A percentile compares a stretch with the other conserved stretches of the same genome.
phyloP scores from a whole-genome alignment of 768 basidiomycete genomes.

The Suillus tomentosus region DNA sequence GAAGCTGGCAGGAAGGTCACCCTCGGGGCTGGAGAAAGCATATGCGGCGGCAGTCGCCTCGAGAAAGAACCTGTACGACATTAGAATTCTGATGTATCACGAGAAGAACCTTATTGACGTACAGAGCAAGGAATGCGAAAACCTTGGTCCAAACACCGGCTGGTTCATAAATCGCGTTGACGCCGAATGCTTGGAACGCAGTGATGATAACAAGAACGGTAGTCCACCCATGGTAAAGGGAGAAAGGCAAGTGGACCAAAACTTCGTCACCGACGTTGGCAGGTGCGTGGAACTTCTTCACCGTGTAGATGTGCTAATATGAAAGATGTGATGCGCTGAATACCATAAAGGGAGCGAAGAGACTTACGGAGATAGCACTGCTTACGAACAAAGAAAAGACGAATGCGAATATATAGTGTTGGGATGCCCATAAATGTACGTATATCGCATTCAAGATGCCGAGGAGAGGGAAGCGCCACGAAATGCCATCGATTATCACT shows the following conservation, averaged over 20 bases:
- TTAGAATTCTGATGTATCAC: slow-evolving; percentile 13
- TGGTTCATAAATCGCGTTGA: slow-evolving; percentile 59
- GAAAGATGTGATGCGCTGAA: slow-evolving; percentile 41
- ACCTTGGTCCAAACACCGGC: slow-evolving; percentile 93
- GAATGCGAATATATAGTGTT: slow-evolving; percentile 81
- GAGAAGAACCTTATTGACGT: slow-evolving; percentile 29
- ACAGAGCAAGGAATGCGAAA: slow-evolving; percentile 92
- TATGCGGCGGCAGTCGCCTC: slow-evolving; percentile 93
- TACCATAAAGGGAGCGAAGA: neutral
- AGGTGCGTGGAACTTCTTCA: slow-evolving; percentile 82
- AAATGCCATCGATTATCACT: slow-evolving; percentile 82
- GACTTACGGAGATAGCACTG: slow-evolving; percentile 56
- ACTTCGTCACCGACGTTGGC: slow-evolving; percentile 73
- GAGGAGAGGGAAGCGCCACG: slow-evolving; percentile 91
- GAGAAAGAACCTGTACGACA: slow-evolving; percentile 72
- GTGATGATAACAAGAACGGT: slow-evolving; percentile 82
- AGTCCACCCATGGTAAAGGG: slow-evolving; percentile 92
- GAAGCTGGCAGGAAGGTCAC: slow-evolving; percentile 90
- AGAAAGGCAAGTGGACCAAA: slow-evolving; percentile 95
- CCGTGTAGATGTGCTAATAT: slow-evolving; percentile 79
- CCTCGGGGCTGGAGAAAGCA: slow-evolving; percentile 86
- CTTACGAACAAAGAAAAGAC: slow-evolving; percentile 87
- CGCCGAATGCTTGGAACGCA: slow-evolving; percentile 88
- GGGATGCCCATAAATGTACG: slow-evolving; percentile 81
- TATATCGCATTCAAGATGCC: slow-evolving; percentile 87